Percentiles rank a stretch among this genome's conserved stretches.
These are phyloP conservation scores for Plectosphaerella plurivora DNA, from an alignment of 2,329 filamentous ascomycete species.

Conservation along the genomic window DNA sequence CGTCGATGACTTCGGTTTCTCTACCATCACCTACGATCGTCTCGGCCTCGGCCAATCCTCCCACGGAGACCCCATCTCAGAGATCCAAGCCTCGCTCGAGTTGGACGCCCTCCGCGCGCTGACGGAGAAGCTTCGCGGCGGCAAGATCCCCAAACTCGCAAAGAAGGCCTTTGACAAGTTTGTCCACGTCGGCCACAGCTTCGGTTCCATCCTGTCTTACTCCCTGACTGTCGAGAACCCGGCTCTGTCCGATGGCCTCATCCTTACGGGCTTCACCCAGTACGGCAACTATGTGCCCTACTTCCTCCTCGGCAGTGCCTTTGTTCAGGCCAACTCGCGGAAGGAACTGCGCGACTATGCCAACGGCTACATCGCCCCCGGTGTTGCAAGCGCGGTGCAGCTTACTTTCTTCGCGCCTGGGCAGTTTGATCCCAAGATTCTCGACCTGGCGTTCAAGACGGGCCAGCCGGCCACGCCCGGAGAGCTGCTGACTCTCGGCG, in stretches of 20 bases:
- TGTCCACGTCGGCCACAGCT: conserved; percentile 61
- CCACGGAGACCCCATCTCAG: conserved; percentile 53
- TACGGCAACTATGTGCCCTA: conserved; percentile 36
- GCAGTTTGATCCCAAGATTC: conserved; percentile 50
- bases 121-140: conserved; percentile 42
- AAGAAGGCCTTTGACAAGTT: conserved; percentile 32
- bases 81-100: conserved; percentile 55
- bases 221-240: conserved; percentile 44
- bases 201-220: conserved; percentile 56
- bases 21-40: conserved; percentile 57
- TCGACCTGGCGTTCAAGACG: conserved; percentile 36
- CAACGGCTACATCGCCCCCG: conserved; percentile 48
- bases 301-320: conserved; percentile 41
- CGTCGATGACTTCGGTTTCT: conserved; percentile 49
- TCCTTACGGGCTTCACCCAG: conserved; percentile 57
- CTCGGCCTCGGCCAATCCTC: conserved; percentile 56
- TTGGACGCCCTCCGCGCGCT: conserved; percentile 52
- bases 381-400: conserved; percentile 42
- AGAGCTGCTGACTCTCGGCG: conserved; percentile 53
- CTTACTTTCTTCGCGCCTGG: conserved; percentile 47
- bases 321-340: conserved; percentile 34
- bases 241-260: conserved; percentile 47
- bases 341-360: conserved; percentile 26
- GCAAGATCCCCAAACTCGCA: conserved; percentile 36
- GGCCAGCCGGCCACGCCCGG: conserved; percentile 55